Base-by-base conservation (phyloP, 306 rosid species). In the Casuarina equisetifolia region DNA sequence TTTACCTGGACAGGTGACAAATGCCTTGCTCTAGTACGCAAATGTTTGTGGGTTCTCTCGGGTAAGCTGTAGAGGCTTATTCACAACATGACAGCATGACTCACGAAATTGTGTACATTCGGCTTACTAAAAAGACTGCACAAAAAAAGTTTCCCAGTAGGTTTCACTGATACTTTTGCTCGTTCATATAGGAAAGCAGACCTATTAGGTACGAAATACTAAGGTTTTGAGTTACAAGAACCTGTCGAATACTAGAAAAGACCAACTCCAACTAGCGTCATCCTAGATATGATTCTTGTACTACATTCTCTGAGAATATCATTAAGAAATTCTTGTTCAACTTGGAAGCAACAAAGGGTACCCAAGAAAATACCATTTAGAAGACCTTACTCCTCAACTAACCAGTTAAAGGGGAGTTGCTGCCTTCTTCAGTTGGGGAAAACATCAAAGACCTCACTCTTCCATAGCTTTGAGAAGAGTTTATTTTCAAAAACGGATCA, bases 351-450 rank as follows among this genome's bases (percentile, higher is more conserved):
- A 61, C 11, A 67, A 42, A 9, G 48, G 50, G 35, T 9, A 40
- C 9, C 71, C 71, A 67, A 67, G 71, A 42, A 67, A 35, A 67
- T 67, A 40, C n/a, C 69, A 38, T 63, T 63, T 36, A 40, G 51
- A 32, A 67, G 9, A 17, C 49, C 50, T 42, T 42, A 67, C 48
- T 66, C 42, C 17, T 66, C 50, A 61, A 61, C 42, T 17, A 20
- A 66, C 48, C 10, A 17, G 36, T 42, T 42, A n/a, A 67, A 8
- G 71, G 32, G 50, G 25, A 67, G 40, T 67, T 17, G 13, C 74
- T 48, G 55, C 74, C n/a, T 19, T 48, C n/a, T 32, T 32, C 74
- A 70, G 4, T 32, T 32, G 20, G 74, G 74, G 35, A 46, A 48
- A 49, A 9, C 50, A 40, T 43, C 50, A 42, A 25, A 61, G 68